Conservation (phyloP, 1,284 basidiomycete genomes). For the Tilletia horrida region DNA sequence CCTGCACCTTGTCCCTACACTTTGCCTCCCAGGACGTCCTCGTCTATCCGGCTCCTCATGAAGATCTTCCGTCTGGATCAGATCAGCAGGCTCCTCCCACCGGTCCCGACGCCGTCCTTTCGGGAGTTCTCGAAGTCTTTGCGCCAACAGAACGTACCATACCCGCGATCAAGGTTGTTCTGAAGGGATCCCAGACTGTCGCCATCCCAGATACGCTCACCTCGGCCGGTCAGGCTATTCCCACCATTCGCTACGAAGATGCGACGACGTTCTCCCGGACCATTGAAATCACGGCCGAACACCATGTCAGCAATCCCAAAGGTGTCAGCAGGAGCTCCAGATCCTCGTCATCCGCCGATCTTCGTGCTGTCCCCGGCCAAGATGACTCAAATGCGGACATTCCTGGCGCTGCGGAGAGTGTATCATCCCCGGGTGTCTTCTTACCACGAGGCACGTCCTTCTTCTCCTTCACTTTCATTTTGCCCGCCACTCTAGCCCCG, state of each 20-base stretch:
- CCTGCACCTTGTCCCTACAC: constrained; percentile 50
- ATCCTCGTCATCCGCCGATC: neutral
- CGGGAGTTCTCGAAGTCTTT: constrained; percentile 51
- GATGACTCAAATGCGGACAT: constrained; percentile 11
- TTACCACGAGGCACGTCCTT: constrained; percentile 6
- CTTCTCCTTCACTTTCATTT: constrained; percentile 53
- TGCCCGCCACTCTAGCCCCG: constrained; percentile 47
- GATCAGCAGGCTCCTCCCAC: constrained; percentile 5
- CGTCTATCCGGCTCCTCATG: constrained; percentile 37
- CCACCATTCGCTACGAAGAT: constrained; percentile 45
- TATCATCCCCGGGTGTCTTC: neutral
- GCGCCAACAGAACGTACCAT: constrained; percentile 47
- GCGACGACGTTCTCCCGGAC: constrained; percentile 48
- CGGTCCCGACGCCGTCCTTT: constrained; percentile 49
- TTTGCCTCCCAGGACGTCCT: constrained; percentile 50
- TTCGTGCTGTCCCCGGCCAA: neutral
- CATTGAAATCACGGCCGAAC: constrained; percentile 36
- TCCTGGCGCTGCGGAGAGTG: neutral
- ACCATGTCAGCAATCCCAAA: constrained; percentile 20
- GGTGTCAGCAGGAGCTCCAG: constrained; percentile 33
- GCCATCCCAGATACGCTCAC: constrained; percentile 38
- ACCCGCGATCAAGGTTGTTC: constrained; percentile 37
- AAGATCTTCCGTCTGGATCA: constrained; percentile 30
- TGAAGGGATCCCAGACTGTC: constrained; percentile 46
- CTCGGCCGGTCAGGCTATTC: constrained; percentile 2